Conservation (phyloP, 1,284 basidiomycete species). For the Heterobasidion irregulare region DNA sequence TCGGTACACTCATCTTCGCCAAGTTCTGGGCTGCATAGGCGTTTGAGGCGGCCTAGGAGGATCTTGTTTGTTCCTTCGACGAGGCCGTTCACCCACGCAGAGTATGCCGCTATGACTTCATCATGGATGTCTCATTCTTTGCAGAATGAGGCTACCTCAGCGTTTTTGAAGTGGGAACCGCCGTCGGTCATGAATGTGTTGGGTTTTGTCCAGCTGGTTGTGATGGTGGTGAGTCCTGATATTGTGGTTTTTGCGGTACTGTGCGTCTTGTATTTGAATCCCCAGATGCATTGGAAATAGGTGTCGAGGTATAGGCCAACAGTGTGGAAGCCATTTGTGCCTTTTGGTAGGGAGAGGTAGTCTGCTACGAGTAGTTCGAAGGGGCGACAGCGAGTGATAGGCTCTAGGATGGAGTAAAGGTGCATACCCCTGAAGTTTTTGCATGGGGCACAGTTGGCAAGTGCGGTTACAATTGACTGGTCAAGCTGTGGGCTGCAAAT, state of each 20-base stretch:
- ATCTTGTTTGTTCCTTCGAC: too few relatives aligned
- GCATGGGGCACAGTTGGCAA: constrained; percentile 20
- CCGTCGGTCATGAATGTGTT: constrained; percentile 31
- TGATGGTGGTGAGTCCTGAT: constrained; percentile 15
- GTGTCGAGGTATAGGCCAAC: constrained; percentile 20
- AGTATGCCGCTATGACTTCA: constrained; percentile 23
- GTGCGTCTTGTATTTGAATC: constrained; percentile 15
- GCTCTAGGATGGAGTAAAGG: constrained; percentile 23
- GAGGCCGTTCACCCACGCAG: constrained; percentile 30
- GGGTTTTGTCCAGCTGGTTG: constrained; percentile 13
- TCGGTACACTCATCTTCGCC: too few relatives aligned
- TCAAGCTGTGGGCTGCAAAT: constrained; percentile 22
- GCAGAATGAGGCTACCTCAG: constrained; percentile 22
- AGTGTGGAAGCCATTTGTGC: constrained; percentile 22
- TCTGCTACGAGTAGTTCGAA: constrained; percentile 26
- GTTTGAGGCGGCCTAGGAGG: constrained; percentile 20
- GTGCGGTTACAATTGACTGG: constrained; percentile 18
- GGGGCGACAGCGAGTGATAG: constrained; percentile 25
- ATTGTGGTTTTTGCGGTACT: constrained; percentile 19
- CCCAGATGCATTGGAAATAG: constrained; percentile 21
- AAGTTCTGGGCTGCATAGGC: constrained; percentile 14
- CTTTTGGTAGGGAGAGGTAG: constrained; percentile 23
- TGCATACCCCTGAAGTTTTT: constrained; percentile 18
- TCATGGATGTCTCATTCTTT: constrained; percentile 12
- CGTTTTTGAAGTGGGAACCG: constrained; percentile 27